Base-by-base conservation (phyloP, 345 rosid species). In the Dipteronia sinensis region DNA sequence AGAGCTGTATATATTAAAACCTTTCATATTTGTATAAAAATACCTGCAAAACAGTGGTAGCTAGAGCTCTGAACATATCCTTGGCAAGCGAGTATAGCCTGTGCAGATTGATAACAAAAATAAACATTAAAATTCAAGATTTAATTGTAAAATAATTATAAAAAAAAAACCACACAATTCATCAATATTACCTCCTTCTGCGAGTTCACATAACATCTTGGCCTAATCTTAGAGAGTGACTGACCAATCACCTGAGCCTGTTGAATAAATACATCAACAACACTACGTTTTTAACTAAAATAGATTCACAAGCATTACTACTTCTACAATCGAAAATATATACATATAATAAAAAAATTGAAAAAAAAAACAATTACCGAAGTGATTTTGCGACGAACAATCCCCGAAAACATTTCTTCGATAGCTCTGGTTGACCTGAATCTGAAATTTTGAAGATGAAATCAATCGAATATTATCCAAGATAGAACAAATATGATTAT, bases 341-440 rank as follows among this genome's bases (percentile, higher is more conserved):
- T 3, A 6, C 3, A 56, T 1, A 56, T 16, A 56, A 4, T 5
- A 17, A 6, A 56, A 0, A 20, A 17, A 56, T 56, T 12, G 17
- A 12, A 40, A 10, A 34, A 56, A 40, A 1, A 7, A 17, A 7
- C 46, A 7, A 42, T 42, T 81, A 81, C 77, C 65, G 66, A 66
- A 72, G 80, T 75, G 72, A 72, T 65, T 76, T 49, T 65, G 16
- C 83, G 80, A 31, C 80, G 80, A 72, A 76, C 3, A 76, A 72
- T 61, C 27, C 80, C 77, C 77, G 65, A 76, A 72, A 81, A 76
- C 83, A 81, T 81, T 34, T 63, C 75, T 76, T 23, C 67, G 5
- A 44, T 65, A 19, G 42, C 55, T 15, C 25, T 63, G 23, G 23
- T 9, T 6, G 19, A 49, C 62, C 64, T 59, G 27, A 59, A 59